Evolutionary conservation across 805 yeast species (phyloP), one percentile per base, ranked within the genome.

Genomic region (Hanseniaspora singularis): DNA sequence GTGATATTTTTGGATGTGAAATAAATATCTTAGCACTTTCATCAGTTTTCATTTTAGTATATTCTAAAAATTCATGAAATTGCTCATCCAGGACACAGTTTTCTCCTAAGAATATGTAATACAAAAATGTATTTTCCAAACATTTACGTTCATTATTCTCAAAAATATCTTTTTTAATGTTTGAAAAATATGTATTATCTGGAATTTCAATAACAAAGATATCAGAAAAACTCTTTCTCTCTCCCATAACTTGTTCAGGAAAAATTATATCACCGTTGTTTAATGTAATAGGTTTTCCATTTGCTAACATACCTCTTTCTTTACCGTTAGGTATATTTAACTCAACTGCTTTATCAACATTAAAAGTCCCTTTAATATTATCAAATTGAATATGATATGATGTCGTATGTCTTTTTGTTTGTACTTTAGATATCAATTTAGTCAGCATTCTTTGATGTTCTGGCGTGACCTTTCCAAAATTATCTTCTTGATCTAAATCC

Each of bases 51-150:
- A 76, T 67, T 19, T 54, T 80, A 53, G 85, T 79, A 4, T 67
- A 59, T 44, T 69, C 60, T 54, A 82, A 69, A 52, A 84, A 79
- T 0, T 58, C 50, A 5, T 62, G 40, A 53, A 82, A 75, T 4
- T 63, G 63, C 1, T 63, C 61, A 52, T 64, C 64, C 31, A 65
- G 51, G 0, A 73, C 67, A 1, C 84, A 66, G 1, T 69, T 73
- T 5, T 69, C 73, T n/a, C 82, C 92, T 23, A 92, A 63, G 49
- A 85, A 74, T 61, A 85, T 94, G 59, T 84, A 87, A 1, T 87
- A 81, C 1, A 76, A 72, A 18, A 71, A 64, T 2, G 67, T 64
- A 3, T 60, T 52, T 4, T 51, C 52, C n/a, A 28, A 26, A 33
- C 57, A 58, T 50, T 57, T 55, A 11, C 50, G 33, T 34, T 49